Evolutionary conservation across 345 rosid genomes (phyloP), one percentile per base, ranked within the genome.

Genomic region (Murraya koenigii): DNA sequence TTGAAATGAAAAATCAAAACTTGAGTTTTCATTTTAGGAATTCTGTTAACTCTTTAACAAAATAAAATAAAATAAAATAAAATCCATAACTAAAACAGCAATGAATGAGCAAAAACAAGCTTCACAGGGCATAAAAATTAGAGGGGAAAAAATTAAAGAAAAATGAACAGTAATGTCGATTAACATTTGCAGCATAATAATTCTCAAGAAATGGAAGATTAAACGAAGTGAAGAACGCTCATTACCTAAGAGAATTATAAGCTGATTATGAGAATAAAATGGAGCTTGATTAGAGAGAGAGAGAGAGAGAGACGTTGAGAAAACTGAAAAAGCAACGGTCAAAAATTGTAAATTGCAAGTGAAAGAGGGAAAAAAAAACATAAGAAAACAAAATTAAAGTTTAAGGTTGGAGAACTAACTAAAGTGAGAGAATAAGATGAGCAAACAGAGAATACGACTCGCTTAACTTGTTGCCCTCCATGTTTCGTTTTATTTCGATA

Each of bases 311-410:
- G 84, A 83, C 84, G 86, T 79, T 77, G 85, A 74, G 85, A 69
- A 71, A n/a, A n/a, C n/a, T n/a, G n/a, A n/a, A n/a, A 71, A 83
- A 78, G 91, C 89, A 90, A 90, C 91, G 94, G 94, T 90, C 91
- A 80, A 88, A 90, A 83, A 55, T 44, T 44, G 49, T 44, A 44
- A 11, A 44, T 6, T 52, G 66, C 22, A 44, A 25, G 68, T 11
- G 5, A 28, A 26, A 28, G 49, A 55, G 71, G 60, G 14, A 58
- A 19, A 36, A n/a, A 23, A 32, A 77, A 62, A 71, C 30, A 61
- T 26, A 36, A 10, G 49, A 71, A 77, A 62, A 41, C 10, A 55
- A 60, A 47, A 68, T 2, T 8, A 74, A 83, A 77, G 82, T 23
- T 60, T 10, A 30, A 2, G 73, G 74, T 76, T 55, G 78, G 79